Base-by-base conservation (phyloP, 768 basidiomycete genomes). In the Mrakia frigida region DNA sequence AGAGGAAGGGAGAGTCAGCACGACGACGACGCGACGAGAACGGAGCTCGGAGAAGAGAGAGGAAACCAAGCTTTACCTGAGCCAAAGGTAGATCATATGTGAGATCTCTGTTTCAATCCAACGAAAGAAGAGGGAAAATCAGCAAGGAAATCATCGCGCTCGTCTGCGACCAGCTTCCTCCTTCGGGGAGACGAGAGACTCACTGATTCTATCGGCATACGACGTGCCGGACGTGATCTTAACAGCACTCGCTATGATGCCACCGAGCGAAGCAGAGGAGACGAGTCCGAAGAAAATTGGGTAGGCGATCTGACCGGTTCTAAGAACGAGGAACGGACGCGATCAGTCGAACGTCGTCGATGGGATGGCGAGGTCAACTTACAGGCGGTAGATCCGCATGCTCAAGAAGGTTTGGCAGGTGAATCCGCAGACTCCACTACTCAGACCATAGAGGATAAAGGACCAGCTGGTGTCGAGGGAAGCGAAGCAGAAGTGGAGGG, bases 331-430 rank as follows among this genome's bases (percentile, higher is more conserved):
- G n/a, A n/a, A n/a, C n/a, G n/a, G n/a, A n/a, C n/a, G n/a, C n/a
- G n/a, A n/a, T n/a, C n/a, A n/a, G n/a, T n/a, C n/a, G n/a, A n/a
- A n/a, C n/a, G n/a, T n/a, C n/a, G n/a, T n/a, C n/a, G n/a, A n/a
- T n/a, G n/a, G n/a, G n/a, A n/a, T n/a, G n/a, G n/a, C n/a, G n/a
- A n/a, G n/a, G n/a, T n/a, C n/a, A n/a, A 67, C 39, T 35, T 16
- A 67, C 65, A 67, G 39, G 31, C 37, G 65, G 65, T 35, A 67
- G 35, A 67, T 67, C 37, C 65, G 7, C 28, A 67, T 33, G 31
- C 23, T 25, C 28, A 67, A 35, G 21, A 67, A 67, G 37, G 35
- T 39, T 25, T 67, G 65, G 10, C 65, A 67, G 65, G 35, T 67
- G 21, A 39, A 23, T 35, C 16, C 31, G 31, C 33, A 35, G 35